Base-by-base conservation (phyloP, 768 basidiomycete genomes). In the Boletellus ananiceps region DNA sequence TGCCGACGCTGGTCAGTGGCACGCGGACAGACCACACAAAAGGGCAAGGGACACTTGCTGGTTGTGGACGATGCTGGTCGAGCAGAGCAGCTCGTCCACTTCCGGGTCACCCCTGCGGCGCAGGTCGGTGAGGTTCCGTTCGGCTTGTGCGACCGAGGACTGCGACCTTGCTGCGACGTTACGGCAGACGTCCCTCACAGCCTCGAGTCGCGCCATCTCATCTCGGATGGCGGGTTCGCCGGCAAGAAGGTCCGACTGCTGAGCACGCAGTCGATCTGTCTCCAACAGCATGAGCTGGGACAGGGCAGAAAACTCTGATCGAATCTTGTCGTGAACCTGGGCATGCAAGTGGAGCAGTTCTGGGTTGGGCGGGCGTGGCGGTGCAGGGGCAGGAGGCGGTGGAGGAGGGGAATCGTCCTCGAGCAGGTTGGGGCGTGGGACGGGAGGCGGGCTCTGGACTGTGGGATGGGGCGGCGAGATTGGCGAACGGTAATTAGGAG, bases 51-150 rank as follows among this genome's bases (percentile, higher is more conserved):
- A 54, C 15, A 58, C 59, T 54, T 49, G 96, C 96, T 99, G 96
- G 70, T 95, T 95, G 64, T 96, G 86, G 29, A 99, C 95, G 44
- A 99, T 97, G 25, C 82, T 90, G 11, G 91, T 95, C 25, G 91
- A 86, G 67, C 96, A 99, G 2, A 98, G 84, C 46, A 98, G 78
- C 72, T 99, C 96, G 69, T 99, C 96, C 9, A 98, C 93, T 56
- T 88, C 88, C 12, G 91, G 90, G 67, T 94, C 92, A 29, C 89
- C 92, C 68, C 86, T 88, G 51, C 81, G 73, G 55, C 84, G 81
- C 55, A 96, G 69, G 58, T 94, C 91, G 25, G 78, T 67, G 23
- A 96, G 74, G 61, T 88, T 84, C 47, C 77, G 71, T 63, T 94
- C 88, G 15, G 80, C 88, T 46, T 77, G 77, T 8, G 71, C 66